Evolutionary conservation across 2,329 filamentous ascomycete species (phyloP), one percentile per base, ranked within the genome.

Genomic region (Elsinoe perseae): DNA sequence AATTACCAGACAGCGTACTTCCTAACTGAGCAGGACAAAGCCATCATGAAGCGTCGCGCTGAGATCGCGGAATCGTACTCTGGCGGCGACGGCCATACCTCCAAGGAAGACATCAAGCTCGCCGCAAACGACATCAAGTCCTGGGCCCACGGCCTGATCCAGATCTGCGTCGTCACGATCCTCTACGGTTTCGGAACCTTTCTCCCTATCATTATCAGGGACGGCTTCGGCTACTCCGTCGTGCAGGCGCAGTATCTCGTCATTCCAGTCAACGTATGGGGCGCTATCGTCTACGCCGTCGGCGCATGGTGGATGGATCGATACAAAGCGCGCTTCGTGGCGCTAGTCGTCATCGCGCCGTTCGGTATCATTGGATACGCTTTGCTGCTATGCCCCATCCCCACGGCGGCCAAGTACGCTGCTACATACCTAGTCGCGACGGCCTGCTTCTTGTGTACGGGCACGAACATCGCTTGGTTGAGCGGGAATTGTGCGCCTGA

Each of bases 121-220:
- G 68, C 67, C 2, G 66, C 65, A 0, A 65, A 63, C 43, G 67
- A 69, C 36, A 46, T 67, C 20, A 69, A 68, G 58, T 65, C 62
- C 48, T 69, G 66, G 67, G 14, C 65, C 1, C 67, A 69, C 48
- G 68, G 67, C 4, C 42, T 67, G 9, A 70, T 70, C 14, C 72
- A 74, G 53, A 72, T 75, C 57, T 65, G 64, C 7, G 68, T 70
- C 3, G 68, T 73, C 7, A 72, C 70, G 0, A 69, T 73, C 10
- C 58, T 72, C 8, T 73, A 73, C 43, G 70, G 70, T 5, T 73
- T 73, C 36, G 68, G 71, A 2, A 73, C 71, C 0, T 74, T 74
- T 50, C 60, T 74, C 1, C 72, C 72, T 0, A 72, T 73, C 48
- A 73, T 74, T 50, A 72, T 73, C 46, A 68, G 69, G 18, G 66